A percentile compares a stretch with the other conserved stretches of the same genome.
phyloP scores from a whole-genome alignment of 129 eudicot genomes.

The Helianthus tuberosus region DNA sequence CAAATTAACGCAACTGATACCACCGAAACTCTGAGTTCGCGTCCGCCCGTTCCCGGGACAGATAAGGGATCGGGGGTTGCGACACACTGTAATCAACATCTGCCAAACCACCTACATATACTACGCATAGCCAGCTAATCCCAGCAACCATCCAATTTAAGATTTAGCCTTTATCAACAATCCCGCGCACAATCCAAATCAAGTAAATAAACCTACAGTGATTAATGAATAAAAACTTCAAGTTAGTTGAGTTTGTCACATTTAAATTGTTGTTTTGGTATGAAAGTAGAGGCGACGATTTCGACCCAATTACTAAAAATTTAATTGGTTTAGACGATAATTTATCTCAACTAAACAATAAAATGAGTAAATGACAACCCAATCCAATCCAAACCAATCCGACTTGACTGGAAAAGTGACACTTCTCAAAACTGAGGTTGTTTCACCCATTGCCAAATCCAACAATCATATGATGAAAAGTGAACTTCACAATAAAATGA shows the following conservation, averaged over 20 bases:
- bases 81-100: background rate
- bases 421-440: no score
- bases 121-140: conserved; percentile 11
- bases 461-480: background rate
- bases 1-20: no score
- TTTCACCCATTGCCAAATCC: background rate
- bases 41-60: no score
- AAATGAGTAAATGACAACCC: background rate
- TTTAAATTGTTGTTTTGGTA: background rate
- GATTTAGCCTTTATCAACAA: conserved; percentile 37
- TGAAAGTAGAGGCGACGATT: background rate
- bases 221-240: background rate
- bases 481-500: no score
- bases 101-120: conserved; percentile 1
- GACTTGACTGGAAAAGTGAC: background rate
- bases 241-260: background rate
- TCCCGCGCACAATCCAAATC: conserved; percentile 6
- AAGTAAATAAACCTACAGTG: conserved; percentile 1
- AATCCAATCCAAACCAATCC: no score
- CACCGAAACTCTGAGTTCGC: no score
- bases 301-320: background rate
- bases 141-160: background rate
- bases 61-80: no score
- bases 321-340: background rate
- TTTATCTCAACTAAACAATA: no score